Base-by-base conservation (phyloP, 352 stramenopile species). In the Phytophthora brassicae region DNA sequence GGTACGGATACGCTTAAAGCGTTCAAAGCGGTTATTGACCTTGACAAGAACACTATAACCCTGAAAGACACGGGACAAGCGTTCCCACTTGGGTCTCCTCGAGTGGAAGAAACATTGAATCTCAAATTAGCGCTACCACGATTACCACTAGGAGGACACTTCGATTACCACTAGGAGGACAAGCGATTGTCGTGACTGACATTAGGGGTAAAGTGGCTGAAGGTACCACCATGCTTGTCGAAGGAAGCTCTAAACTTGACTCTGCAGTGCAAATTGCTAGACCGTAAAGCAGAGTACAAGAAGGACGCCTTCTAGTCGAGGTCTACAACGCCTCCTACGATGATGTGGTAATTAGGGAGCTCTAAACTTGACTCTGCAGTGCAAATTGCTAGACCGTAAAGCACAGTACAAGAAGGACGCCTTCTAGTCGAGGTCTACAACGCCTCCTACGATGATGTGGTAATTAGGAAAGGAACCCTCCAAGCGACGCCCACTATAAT, bases 1-100 rank as follows among this genome's bases (percentile, higher is more conserved):
- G 39, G 53, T 7, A 60, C 53, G 0, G 42, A 60, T 13, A 41
- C 42, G 12, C 35, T 63, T 4, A 49, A 43, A 19, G 55, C 35
- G 17, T 63, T 35, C 26, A n/a, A 36, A 1, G 55, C 55, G 1
- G 45, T 63, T 1, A 43, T 63, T 6, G 45, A 63, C 8, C 4
- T 63, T 7, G 55, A 56, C 1, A 36, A 48, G 6, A 20, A 20
- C 13, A 38, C 6, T 0, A 9, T 56, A n/a, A 56, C 17, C n/a
- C 2, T 8, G 49, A 14, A 63, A 63, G 36, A 29, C n/a, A 13
- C 55, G 9, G 17, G 28, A 2, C 44, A 63, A 16, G 35, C 47
- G 23, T 50, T 63, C 9, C 53, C 39, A 9, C 22, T 58, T 1
- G 51, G 51, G 0, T 43, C 39, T 12, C 24, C 39, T 11, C 51